Conservation (phyloP, 169 alveolate genomes). For the Plasmodium blacklocki region DNA sequence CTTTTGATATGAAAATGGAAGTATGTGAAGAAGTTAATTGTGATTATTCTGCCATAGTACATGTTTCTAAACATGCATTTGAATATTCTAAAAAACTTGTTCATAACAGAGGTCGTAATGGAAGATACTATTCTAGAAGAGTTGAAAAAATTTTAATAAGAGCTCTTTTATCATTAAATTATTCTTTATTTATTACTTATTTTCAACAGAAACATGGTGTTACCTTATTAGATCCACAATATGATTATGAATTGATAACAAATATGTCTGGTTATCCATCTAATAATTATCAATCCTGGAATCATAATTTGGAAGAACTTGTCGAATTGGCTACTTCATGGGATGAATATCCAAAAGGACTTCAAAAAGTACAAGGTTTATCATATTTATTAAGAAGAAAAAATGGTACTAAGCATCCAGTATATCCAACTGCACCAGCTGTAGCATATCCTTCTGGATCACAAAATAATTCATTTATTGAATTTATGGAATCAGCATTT, state of each 20-base stretch:
- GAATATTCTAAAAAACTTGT: conserved; percentile 78
- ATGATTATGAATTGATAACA: conserved; percentile 4
- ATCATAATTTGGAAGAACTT: conserved; percentile 84
- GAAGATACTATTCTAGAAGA: conserved; percentile 84
- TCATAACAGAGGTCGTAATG: conserved; percentile 72
- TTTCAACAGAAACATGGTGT: conserved; percentile 83
- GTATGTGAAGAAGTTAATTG: conserved; percentile 29
- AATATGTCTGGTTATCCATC: conserved; percentile 78
- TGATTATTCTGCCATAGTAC: conserved; percentile 79
- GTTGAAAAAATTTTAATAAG: conserved; percentile 83
- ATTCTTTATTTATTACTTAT: conserved; percentile 40
- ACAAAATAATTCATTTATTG: conserved; percentile 79
- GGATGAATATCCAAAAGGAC: conserved; percentile 87
- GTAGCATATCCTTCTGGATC: conserved; percentile 88
- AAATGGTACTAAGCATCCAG: conserved; percentile 85
- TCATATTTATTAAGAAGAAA: conserved; percentile 80
- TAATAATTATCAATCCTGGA: conserved; percentile 84
- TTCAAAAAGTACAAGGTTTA: conserved; percentile 84
- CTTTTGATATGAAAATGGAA: conserved; percentile 63
- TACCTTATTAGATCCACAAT: conserved; percentile 79
- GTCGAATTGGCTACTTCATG: conserved; percentile 86
- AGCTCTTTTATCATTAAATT: conserved; percentile 79
- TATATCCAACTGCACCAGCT: conserved; percentile 88
- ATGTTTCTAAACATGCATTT: conserved; percentile 82
- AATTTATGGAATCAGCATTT: conserved; percentile 87